Conservation (phyloP, 2,329 filamentous ascomycete genomes). For the Fusarium nisikadoi region DNA sequence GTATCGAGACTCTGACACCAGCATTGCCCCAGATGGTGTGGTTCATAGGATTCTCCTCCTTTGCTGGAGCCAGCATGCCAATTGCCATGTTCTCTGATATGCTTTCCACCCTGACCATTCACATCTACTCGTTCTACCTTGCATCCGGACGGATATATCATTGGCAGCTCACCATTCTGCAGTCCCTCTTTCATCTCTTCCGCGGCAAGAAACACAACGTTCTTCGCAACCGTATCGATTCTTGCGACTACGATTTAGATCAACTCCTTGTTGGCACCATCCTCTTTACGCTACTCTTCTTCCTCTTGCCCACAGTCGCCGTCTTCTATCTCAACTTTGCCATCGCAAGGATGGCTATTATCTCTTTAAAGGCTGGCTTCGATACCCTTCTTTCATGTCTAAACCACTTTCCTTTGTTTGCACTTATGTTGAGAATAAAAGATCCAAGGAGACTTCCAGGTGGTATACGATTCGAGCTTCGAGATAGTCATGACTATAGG, state of each 20-base stretch:
- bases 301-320: conserved; percentile 91
- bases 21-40: conserved; percentile 87
- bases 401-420: conserved; percentile 98
- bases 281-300: conserved; percentile 93
- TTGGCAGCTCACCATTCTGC: conserved; percentile 97
- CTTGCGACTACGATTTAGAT: conserved; percentile 97
- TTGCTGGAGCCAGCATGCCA: conserved; percentile 95
- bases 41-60: conserved; percentile 93
- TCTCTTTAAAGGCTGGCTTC: conserved; percentile 87
- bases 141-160: conserved; percentile 97
- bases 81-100: conserved; percentile 96
- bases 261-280: conserved; percentile 97
- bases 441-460: conserved; percentile 88
- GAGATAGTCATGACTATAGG: conserved; percentile 72
- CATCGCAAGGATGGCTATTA: conserved; percentile 92
- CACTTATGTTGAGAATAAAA: conserved; percentile 94
- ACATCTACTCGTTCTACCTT: conserved; percentile 98
- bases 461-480: conserved; percentile 90
- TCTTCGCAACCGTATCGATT: conserved; percentile 95
- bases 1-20: conserved; percentile 80
- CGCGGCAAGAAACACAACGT: conserved; percentile 98
- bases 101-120: conserved; percentile 88
- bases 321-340: conserved; percentile 99
- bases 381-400: conserved; percentile 93
- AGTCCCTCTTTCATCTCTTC: conserved; percentile 98